Percentiles rank a stretch among this genome's conserved stretches.
Conservation (phyloP, 2,329 filamentous ascomycete genomes). For the Reticulascus tulasneorum region DNA sequence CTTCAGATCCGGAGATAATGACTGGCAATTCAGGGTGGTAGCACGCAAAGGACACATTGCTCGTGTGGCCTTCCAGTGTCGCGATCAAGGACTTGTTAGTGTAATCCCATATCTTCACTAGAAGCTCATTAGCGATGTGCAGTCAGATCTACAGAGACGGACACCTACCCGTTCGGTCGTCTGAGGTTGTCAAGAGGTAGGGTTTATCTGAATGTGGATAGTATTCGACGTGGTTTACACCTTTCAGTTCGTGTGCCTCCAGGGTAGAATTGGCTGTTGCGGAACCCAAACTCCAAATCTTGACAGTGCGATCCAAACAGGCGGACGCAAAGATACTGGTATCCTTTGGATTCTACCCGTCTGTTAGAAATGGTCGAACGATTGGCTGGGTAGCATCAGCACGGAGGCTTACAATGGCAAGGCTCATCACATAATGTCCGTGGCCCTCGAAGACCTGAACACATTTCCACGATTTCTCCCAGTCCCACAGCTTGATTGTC, state of each 20-base stretch:
- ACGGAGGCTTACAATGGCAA: too few species aligned
- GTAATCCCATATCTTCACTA: conserved; percentile 99
- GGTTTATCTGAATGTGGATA: conserved; percentile 70
- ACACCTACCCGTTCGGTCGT: conserved; percentile 58
- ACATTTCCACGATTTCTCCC: conserved; percentile 98
- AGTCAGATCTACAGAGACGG: not conserved
- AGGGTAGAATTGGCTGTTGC: conserved; percentile 94
- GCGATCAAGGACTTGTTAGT: conserved; percentile 97
- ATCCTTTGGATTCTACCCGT: conserved; percentile 98
- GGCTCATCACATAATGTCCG: conserved; percentile 92
- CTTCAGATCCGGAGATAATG: conserved; percentile 96
- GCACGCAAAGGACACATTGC: conserved; percentile 96
- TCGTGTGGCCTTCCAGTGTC: conserved; percentile 93
- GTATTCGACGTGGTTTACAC: conserved; percentile 96
- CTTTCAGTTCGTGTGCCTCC: conserved; percentile 94
- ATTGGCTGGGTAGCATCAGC: too few species aligned
- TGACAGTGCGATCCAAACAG: conserved; percentile 93
- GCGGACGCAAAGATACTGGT: conserved; percentile 90
- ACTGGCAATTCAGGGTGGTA: conserved; percentile 96
- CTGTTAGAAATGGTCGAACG: too few species aligned
- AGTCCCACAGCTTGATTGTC: conserved; percentile 98
- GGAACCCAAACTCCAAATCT: conserved; percentile 95
- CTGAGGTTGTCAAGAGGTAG: conserved; percentile 93
- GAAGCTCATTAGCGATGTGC: too few species aligned
- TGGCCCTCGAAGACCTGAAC: conserved; percentile 96